Evolutionary conservation across 768 basidiomycete species (phyloP).

Genomic region (Phanerodontia chrysosporium): DNA sequence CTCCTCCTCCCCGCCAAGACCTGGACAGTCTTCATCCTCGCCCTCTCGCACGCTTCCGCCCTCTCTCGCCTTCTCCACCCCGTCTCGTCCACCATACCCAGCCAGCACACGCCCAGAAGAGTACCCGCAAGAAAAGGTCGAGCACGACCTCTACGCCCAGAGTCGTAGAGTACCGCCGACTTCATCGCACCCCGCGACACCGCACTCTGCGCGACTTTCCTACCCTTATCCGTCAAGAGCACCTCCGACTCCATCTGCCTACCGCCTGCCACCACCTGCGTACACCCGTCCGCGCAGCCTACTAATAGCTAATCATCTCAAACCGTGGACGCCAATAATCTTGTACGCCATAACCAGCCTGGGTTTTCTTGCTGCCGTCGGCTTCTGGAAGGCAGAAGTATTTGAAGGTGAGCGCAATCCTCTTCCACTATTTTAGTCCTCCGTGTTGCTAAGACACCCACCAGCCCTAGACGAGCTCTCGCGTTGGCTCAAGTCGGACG

Average conservation of each 20-base stretch:
- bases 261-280: slow-evolving; percentile 15
- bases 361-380: slow-evolving; percentile 75
- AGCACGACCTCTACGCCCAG: background rate
- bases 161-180: background rate
- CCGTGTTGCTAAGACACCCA: slow-evolving; percentile 6
- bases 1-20: slow-evolving; percentile 16
- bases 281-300: slow-evolving; percentile 33
- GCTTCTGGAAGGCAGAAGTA: slow-evolving; percentile 77
- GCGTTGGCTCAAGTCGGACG: slow-evolving; percentile 69
- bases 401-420: slow-evolving; percentile 56
- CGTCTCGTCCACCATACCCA: slow-evolving; percentile 1
- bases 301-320: slow-evolving; percentile 55
- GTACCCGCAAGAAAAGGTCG: slow-evolving; percentile 19
- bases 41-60: slow-evolving; percentile 4
- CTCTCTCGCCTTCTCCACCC: slow-evolving; percentile 9
- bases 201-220: slow-evolving; percentile 4
- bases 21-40: slow-evolving; percentile 18
- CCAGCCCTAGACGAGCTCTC: slow-evolving; percentile 81
- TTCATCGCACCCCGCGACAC: slow-evolving; percentile 9
- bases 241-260: slow-evolving; percentile 3
- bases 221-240: slow-evolving; percentile 7
- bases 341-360: slow-evolving; percentile 75
- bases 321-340: slow-evolving; percentile 75
- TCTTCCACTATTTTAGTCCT: background rate
- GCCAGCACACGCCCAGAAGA: slow-evolving; percentile 8